These are phyloP conservation scores for Chytriomyces confervae DNA, from an alignment of 192 early-diverging fungal genomes.

Conservation along the genomic window DNA sequence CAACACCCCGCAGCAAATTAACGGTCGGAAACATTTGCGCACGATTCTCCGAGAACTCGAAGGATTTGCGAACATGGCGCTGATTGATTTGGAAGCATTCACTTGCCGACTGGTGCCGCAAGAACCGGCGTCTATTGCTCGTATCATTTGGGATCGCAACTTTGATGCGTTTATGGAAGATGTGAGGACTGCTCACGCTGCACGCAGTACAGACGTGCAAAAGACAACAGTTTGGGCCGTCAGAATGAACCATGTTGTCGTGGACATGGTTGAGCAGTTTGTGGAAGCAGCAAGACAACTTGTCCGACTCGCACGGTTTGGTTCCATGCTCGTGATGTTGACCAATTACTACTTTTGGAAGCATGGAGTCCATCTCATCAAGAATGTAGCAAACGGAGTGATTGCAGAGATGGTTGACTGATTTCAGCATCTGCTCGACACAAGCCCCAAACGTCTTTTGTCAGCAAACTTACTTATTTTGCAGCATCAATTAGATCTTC, in stretches of 20 bases:
- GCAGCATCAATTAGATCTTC: too few relatives aligned
- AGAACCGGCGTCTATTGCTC: constrained; percentile 51
- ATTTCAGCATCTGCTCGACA: neutral
- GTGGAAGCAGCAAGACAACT: constrained; percentile 57
- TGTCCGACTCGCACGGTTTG: constrained; percentile 56
- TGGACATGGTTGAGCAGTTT: constrained; percentile 53
- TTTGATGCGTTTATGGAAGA: constrained; percentile 53
- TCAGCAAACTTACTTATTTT: too few relatives aligned
- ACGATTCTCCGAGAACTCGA: constrained; percentile 59
- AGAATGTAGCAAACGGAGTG: constrained; percentile 48
- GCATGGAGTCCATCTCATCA: constrained; percentile 49
- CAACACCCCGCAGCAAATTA: constrained; percentile 59
- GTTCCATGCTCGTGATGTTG: constrained; percentile 53
- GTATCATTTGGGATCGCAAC: constrained; percentile 57
- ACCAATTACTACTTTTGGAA: constrained; percentile 62
- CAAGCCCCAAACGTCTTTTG: too few relatives aligned
- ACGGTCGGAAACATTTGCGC: constrained; percentile 56
- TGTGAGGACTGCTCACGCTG: constrained; percentile 48
- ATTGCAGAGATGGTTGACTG: constrained; percentile 35
- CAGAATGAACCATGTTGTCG: constrained; percentile 50
- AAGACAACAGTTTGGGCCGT: constrained; percentile 54
- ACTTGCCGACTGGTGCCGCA: constrained; percentile 49
- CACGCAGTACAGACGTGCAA: constrained; percentile 41
- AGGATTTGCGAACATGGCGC: constrained; percentile 48
- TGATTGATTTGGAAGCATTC: constrained; percentile 57